phyloP scores from a whole-genome alignment of 1,284 basidiomycete species.

The Puccinia polysora region DNA sequence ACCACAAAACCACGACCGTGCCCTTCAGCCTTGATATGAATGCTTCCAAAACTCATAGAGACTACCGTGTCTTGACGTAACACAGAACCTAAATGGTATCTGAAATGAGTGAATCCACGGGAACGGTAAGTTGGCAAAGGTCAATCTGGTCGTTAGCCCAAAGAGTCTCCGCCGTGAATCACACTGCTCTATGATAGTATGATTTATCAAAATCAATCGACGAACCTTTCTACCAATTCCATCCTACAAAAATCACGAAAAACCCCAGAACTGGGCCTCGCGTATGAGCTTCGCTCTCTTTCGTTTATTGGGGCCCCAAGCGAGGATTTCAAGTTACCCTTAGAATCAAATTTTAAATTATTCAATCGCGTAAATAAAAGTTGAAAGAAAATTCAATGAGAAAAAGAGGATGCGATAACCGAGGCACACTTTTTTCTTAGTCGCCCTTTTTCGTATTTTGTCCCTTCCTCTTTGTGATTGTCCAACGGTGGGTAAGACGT shows the following conservation, averaged over 20 bases:
- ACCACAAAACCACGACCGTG: slow-evolving; percentile 24
- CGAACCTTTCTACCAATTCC: slow-evolving; percentile 32
- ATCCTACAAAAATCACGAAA: slow-evolving; percentile 34
- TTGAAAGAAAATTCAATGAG: neutral
- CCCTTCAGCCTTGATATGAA: slow-evolving; percentile 35
- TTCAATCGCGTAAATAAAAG: neutral
- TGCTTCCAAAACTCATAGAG: slow-evolving; percentile 4
- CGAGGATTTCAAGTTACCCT: slow-evolving; percentile 21
- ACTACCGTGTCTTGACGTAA: slow-evolving; percentile 26
- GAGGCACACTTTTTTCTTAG: slow-evolving; percentile 23
- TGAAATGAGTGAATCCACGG: neutral
- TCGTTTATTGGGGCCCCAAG: slow-evolving; percentile 40
- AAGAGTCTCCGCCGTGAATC: too few species aligned
- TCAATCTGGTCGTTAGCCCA: too few species aligned
- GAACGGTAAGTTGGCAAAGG: too few species aligned
- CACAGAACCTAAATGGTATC: slow-evolving; percentile 25
- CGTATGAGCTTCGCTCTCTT: slow-evolving; percentile 37
- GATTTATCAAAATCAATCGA: neutral
- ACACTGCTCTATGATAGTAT: too few species aligned
- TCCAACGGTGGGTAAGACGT: slow-evolving; percentile 28
- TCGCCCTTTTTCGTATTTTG: slow-evolving; percentile 16
- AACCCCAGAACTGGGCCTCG: slow-evolving; percentile 24
- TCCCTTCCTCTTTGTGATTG: slow-evolving; percentile 31
- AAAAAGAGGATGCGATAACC: neutral
- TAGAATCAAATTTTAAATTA: neutral